Evolutionary conservation across 352 stramenopile genomes (phyloP), one percentile per base, ranked within the genome.

Genomic region (Phytopythium cucurbitacearum): DNA sequence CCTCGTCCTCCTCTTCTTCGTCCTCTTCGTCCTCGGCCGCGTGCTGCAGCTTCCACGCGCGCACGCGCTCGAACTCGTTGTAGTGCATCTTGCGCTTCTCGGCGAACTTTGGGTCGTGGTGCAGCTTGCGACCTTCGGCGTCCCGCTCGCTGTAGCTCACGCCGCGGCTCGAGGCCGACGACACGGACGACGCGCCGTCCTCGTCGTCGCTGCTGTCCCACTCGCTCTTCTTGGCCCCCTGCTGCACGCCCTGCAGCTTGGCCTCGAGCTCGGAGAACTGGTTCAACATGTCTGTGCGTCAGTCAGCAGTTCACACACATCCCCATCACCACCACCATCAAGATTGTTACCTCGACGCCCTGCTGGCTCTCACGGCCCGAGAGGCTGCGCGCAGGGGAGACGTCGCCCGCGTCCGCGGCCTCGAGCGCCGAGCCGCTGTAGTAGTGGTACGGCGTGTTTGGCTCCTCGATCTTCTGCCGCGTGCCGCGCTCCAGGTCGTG

Each of bases 391-490:
- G 75, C 63, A 1, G 77, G 80, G 21, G 77, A 88, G 34, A 71
- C 67, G 10, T 48, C 54, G 9, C 65, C 69, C 13, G 59, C 48
- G 11, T 66, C 62, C 33, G 62, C 69, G n/a, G 47, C 42, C 41
- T 65, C 62, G 12, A 40, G 37, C 3, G 38, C 62, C 2, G 50
- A 56, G 32, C 74, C 65, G 16, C 59, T 60, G 62, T 89, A 91
- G 60, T 89, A 89, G 51, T 94, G 72, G 56, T 95, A 98, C 16
- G 91, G 91, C 51, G 91, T 98, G 59, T 96, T 88, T 47, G 91
- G 89, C 70, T 98, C 91, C 51, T 97, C 84, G 59, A 98, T 97
- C 69, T 97, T 97, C 77, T 95, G 91, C 46, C 91, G 85, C 52
- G 91, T 98, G 54, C 91, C 91, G 33, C 91, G 74, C 34, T 96